phyloP scores from a whole-genome alignment of 192 early-diverging fungal species.

The Umbelopsis ramanniana region DNA sequence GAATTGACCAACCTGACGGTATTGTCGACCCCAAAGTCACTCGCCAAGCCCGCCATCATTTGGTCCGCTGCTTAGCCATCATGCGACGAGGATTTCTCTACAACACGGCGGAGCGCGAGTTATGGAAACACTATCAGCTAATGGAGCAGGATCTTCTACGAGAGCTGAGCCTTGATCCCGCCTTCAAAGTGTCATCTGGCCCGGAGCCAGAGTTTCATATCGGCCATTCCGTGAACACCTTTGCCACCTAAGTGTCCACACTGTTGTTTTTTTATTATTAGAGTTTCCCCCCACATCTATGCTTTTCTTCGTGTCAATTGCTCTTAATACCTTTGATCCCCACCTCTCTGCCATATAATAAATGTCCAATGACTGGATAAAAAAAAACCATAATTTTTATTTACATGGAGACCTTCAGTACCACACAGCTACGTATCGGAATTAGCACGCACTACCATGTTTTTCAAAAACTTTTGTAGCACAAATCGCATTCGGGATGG shows the following conservation, averaged over 20 bases:
- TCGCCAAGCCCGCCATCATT: constrained; percentile 1
- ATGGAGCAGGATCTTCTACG: constrained; percentile 28
- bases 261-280: no score
- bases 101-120: constrained; percentile 21
- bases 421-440: not conserved
- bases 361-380: no score
- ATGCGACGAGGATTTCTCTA: constrained; percentile 25
- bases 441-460: constrained; percentile 30
- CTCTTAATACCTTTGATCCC: no score
- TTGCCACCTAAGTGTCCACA: no score
- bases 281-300: no score
- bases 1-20: not conserved
- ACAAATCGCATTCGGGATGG: constrained; percentile 38
- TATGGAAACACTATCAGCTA: constrained; percentile 29
- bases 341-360: no score
- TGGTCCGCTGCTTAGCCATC: constrained; percentile 24
- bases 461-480: constrained; percentile 40
- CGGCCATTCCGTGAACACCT: not conserved
- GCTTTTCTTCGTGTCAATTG: no score
- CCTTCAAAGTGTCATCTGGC: not conserved
- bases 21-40: not conserved
- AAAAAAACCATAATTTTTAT: no score
- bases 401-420: not conserved
- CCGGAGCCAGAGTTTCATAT: not conserved
- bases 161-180: constrained; percentile 3